Evolutionary conservation across 2,329 filamentous ascomycete genomes (phyloP).

Genomic region (Xylaria sp.): DNA sequence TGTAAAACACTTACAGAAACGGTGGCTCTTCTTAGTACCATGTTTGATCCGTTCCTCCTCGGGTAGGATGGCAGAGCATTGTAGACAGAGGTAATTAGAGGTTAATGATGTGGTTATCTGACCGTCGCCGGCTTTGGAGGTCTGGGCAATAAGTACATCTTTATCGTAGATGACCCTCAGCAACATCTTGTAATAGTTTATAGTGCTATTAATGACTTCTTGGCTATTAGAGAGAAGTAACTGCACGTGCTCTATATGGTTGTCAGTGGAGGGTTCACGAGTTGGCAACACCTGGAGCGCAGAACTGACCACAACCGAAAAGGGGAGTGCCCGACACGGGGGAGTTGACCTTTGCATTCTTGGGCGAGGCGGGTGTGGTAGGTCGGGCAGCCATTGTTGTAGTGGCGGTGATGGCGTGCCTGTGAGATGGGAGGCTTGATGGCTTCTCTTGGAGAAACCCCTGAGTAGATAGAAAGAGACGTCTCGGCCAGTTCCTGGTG

Average conservation of each 20-base stretch:
- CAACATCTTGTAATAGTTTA: conserved; percentile 74
- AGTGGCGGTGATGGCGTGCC: background rate
- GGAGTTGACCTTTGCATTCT: conserved; percentile 65
- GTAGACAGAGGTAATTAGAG: conserved; percentile 73
- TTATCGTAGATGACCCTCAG: conserved; percentile 73
- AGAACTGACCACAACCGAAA: conserved; percentile 67
- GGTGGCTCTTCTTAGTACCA: conserved; percentile 71
- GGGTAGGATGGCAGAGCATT: conserved; percentile 72
- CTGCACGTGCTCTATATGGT: conserved; percentile 70
- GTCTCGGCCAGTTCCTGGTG: background rate
- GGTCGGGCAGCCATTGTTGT: conserved; percentile 42
- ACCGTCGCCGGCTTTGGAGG: conserved; percentile 63
- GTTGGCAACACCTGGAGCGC: conserved; percentile 12
- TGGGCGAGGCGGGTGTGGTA: conserved; percentile 45
- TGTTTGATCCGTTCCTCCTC: conserved; percentile 71
- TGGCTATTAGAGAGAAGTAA: conserved; percentile 66
- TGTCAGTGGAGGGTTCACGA: conserved; percentile 23
- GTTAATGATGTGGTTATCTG: conserved; percentile 65
- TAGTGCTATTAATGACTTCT: conserved; percentile 70
- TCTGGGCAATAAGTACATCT: conserved; percentile 68
- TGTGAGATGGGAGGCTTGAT: background rate
- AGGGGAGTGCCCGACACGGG: conserved; percentile 63
- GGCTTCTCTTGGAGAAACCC: background rate
- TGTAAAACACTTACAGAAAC: conserved; percentile 65
- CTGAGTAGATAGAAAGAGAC: background rate